These are phyloP conservation scores for Melaleuca alternifolia DNA, from an alignment of 345 rosid genomes.

Conservation along the genomic window DNA sequence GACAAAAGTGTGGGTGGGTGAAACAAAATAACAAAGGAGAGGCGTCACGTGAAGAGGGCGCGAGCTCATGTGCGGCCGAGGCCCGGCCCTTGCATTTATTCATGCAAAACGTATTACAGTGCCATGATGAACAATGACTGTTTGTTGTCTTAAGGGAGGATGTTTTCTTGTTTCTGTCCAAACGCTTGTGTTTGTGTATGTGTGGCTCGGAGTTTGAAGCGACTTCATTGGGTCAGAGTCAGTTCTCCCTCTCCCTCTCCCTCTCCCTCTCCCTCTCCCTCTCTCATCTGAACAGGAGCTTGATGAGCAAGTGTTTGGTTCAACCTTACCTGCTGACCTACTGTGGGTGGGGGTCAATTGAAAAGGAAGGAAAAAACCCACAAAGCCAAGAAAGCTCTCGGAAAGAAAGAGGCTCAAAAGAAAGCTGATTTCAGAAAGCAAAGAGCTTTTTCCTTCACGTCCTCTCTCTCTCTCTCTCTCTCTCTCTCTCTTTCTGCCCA, in stretches of 20 bases:
- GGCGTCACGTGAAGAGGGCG: slow-evolving; percentile 31
- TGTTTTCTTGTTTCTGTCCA: slow-evolving; percentile 47
- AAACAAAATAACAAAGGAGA: not conserved
- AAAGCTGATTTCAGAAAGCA: slow-evolving; percentile 72
- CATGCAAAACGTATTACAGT: not conserved
- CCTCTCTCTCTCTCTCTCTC: not conserved
- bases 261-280: not conserved
- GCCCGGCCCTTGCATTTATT: not conserved
- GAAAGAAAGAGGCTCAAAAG: slow-evolving; percentile 33
- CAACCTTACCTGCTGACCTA: not conserved
- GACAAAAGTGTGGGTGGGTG: not conserved
- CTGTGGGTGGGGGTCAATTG: not conserved
- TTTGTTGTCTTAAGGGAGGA: slow-evolving; percentile 26
- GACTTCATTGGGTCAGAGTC: slow-evolving; percentile 21
- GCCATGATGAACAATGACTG: slow-evolving; percentile 23
- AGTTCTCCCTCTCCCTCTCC: not conserved
- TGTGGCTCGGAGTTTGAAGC: slow-evolving; percentile 33
- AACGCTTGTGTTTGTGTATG: slow-evolving; percentile 3
- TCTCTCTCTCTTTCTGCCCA: not conserved
- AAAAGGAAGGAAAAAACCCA: not conserved
- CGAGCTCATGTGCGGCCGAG: slow-evolving; percentile 32
- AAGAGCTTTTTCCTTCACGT: slow-evolving; percentile 28
- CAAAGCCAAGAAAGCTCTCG: not conserved
- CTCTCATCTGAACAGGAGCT: not conserved
- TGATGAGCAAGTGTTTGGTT: not conserved